Evolutionary conservation across 129 eudicot genomes (phyloP).

Genomic region (Artemisia tridentata): DNA sequence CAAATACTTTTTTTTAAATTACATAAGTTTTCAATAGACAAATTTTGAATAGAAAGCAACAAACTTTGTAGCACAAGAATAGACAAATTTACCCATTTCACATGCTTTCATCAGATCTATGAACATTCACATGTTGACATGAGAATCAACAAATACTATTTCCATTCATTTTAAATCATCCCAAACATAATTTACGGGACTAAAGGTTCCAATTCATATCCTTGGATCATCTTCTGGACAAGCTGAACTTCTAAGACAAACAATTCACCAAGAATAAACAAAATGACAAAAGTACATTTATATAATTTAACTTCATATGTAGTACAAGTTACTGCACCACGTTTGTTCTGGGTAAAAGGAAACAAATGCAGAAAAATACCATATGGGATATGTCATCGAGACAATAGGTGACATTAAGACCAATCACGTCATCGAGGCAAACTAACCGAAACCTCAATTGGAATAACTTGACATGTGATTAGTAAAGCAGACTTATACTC

Average conservation of each 20-base stretch:
- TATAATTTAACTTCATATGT: neutral
- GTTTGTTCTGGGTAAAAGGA: neutral
- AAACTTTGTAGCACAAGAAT: too few species aligned
- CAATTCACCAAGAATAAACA: neutral
- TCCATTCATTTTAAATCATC: neutral
- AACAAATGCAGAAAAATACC: neutral
- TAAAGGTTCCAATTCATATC: neutral
- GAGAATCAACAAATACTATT: neutral
- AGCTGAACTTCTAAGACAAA: neutral
- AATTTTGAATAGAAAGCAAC: too few species aligned
- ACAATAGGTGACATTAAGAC: neutral
- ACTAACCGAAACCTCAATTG: neutral
- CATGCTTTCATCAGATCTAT: neutral
- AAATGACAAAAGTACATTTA: neutral
- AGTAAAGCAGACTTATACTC: neutral
- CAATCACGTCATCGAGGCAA: slow-evolving; percentile 11
- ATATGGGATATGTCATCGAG: too few species aligned
- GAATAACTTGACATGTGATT: slow-evolving; percentile 11
- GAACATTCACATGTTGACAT: neutral
- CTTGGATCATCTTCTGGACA: too few species aligned
- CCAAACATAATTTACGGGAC: neutral
- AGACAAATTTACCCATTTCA: neutral
- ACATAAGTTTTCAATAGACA: too few species aligned
- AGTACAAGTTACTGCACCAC: neutral
- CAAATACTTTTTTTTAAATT: too few species aligned